These are phyloP conservation scores for Globisporangium polare DNA, from an alignment of 352 stramenopile species.

Conservation along the genomic window DNA sequence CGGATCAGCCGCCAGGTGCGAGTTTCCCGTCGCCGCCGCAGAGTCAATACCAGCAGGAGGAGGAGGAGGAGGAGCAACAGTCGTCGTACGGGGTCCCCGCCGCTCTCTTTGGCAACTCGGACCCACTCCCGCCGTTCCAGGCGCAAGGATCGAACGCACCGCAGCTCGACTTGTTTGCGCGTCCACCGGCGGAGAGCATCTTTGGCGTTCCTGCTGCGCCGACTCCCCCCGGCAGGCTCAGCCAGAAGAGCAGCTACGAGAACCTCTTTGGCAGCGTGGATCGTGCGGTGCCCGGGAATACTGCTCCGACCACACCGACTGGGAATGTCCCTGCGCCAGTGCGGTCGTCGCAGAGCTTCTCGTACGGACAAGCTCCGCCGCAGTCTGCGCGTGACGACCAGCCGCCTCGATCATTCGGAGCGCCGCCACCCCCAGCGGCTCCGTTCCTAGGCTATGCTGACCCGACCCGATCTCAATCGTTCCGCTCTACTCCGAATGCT, in stretches of 20 bases:
- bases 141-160: conserved; percentile 19
- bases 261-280: conserved; percentile 43
- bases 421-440: conserved; percentile 48
- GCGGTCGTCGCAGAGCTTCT: conserved; percentile 44
- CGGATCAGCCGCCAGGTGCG: background rate
- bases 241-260: conserved; percentile 30
- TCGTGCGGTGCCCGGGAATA: conserved; percentile 4
- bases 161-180: conserved; percentile 23
- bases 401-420: conserved; percentile 8
- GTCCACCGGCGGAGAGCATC: conserved; percentile 27
- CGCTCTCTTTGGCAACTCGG: conserved; percentile 15
- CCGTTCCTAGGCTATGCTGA: conserved; percentile 68
- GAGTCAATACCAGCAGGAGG: background rate
- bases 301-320: conserved; percentile 15
- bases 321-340: conserved; percentile 1
- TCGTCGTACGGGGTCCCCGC: conserved; percentile 11
- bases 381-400: conserved; percentile 13
- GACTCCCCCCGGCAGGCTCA: conserved; percentile 21
- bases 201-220: conserved; percentile 31
- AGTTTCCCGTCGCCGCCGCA: background rate
- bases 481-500: conserved; percentile 15
- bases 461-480: conserved; percentile 38
- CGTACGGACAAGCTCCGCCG: conserved; percentile 29
- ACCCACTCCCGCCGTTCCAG: conserved; percentile 24
- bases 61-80: background rate